Percentiles rank a stretch among this genome's conserved stretches.
phyloP scores from a whole-genome alignment of 164 flowering plant genomes.

The Tetracentron sinense region DNA sequence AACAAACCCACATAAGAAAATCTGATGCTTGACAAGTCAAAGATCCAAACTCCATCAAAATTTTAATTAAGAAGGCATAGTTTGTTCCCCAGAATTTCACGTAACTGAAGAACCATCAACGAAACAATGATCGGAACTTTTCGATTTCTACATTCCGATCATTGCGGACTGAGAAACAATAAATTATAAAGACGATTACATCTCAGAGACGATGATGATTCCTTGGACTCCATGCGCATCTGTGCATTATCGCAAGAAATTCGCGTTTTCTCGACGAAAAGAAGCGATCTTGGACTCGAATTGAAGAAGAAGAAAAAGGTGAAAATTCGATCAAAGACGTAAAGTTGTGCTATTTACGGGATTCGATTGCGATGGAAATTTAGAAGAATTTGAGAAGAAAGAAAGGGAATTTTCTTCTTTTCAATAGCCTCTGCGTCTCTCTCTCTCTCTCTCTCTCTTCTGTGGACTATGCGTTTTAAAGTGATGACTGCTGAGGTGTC shows the following conservation, averaged over 20 bases:
- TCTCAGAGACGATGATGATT: background rate
- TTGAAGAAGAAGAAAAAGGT: constrained; percentile 2
- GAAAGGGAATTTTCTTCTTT: background rate
- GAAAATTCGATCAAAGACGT: constrained; percentile 8
- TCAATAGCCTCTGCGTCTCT: background rate
- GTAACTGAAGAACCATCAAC: background rate
- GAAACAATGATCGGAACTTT: background rate
- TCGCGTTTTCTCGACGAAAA: background rate
- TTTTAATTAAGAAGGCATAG: background rate
- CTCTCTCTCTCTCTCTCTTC: too few species aligned
- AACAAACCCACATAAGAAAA: constrained; percentile 3
- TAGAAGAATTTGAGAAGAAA: background rate
- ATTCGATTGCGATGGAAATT: background rate
- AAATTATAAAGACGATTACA: constrained; percentile 18
- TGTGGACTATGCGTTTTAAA: constrained; percentile 11
- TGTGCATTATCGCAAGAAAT: constrained; percentile 5
- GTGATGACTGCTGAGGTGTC: constrained; percentile 33
- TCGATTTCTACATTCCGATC: background rate
- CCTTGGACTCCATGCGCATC: constrained; percentile 13
- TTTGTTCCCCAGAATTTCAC: background rate
- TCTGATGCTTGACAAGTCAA: background rate
- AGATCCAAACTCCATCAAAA: constrained; percentile 1
- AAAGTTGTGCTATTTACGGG: too few species aligned
- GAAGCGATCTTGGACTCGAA: constrained; percentile 7
- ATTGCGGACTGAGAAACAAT: constrained; percentile 1